These are phyloP conservation scores for Cyclotella sp. DNA, from an alignment of 108 stramenopile species.

Conservation along the genomic window DNA sequence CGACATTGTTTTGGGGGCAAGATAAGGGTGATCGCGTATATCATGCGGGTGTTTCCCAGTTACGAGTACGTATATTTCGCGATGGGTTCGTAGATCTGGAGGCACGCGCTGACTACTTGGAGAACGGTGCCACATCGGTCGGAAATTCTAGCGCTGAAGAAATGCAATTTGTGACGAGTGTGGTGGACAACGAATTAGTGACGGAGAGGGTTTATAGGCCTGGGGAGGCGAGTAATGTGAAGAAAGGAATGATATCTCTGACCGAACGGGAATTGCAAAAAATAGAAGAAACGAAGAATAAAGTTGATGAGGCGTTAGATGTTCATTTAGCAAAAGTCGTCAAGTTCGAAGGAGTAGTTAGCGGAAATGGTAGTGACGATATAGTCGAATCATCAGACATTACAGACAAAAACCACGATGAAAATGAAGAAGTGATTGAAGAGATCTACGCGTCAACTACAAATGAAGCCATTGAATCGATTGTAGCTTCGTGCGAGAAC, in stretches of 20 bases:
- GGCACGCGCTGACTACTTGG: conserved; percentile 65
- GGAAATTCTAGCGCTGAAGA: conserved; percentile 85
- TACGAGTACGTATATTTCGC: conserved; percentile 64
- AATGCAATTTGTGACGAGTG: conserved; percentile 84
- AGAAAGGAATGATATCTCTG: conserved; percentile 43
- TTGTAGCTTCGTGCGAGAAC: conserved; percentile 70
- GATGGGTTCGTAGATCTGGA: conserved; percentile 80
- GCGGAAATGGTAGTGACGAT: conserved; percentile 49
- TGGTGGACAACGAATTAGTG: conserved; percentile 63
- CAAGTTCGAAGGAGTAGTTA: conserved; percentile 52
- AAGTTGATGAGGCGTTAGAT: conserved; percentile 67
- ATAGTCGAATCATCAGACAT: conserved; percentile 50
- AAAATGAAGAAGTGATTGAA: conserved; percentile 62
- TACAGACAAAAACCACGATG: conserved; percentile 18
- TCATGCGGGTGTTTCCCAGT: conserved; percentile 84
- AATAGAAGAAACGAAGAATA: conserved; percentile 41
- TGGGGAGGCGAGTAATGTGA: conserved; percentile 63
- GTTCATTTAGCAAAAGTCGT: conserved; percentile 62
- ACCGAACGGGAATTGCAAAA: conserved; percentile 46
- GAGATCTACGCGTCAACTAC: conserved; percentile 75
- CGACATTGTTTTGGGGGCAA: conserved; percentile 77
- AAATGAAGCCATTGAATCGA: conserved; percentile 68
- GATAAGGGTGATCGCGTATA: conserved; percentile 85
- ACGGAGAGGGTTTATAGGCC: conserved; percentile 74
- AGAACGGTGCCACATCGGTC: conserved; percentile 72